Evolutionary conservation across 495 filamentous ascomycete species (phyloP), one percentile per base, ranked within the genome.

Genomic region (Bacidia rubella): DNA sequence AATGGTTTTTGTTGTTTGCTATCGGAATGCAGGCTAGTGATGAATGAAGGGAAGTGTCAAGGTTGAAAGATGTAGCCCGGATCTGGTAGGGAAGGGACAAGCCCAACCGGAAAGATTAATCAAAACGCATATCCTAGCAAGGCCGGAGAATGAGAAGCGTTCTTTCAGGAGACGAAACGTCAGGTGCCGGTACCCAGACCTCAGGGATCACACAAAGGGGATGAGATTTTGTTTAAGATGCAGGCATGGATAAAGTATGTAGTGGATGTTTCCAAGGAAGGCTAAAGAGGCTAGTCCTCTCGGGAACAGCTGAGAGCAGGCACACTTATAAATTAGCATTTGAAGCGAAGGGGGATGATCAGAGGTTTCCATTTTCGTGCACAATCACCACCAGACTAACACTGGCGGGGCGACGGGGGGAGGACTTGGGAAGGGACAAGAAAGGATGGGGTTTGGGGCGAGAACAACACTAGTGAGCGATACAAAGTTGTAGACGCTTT

Each of bases 11-110:
- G 15, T n/a, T n/a, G n/a, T n/a, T n/a, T 35, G 49, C 26, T 11
- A n/a, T 24, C 24, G 55, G 49, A 59, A 60, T 60, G 57, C 56
- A 51, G 50, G 57, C 57, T 60, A 60, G 57, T 60, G 47, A 48
- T 51, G 47, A 51, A 57, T 20, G 38, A 44, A 54, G 47, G 32
- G 46, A 35, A 35, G 29, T 35, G 29, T 35, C 29, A 35, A 35
- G 29, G 29, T 35, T 15, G 7, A 35, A 35, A 35, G 29, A 35
- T 35, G 29, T 35, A 15, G 29, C 29, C 29, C 29, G 29, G 43
- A 46, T 44, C 15, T 17, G 41, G 22, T 46, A 35, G 52, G 38
- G 41, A 51, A 41, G 39, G 44, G 22, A 15, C 32, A 22, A 47
- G 29, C 52, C 52, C 32, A 51, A 41, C 32, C 42, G 35, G 48